These are phyloP conservation scores for Pichia sp. DNA, from an alignment of 1,139 yeast species.

Conservation along the genomic window DNA sequence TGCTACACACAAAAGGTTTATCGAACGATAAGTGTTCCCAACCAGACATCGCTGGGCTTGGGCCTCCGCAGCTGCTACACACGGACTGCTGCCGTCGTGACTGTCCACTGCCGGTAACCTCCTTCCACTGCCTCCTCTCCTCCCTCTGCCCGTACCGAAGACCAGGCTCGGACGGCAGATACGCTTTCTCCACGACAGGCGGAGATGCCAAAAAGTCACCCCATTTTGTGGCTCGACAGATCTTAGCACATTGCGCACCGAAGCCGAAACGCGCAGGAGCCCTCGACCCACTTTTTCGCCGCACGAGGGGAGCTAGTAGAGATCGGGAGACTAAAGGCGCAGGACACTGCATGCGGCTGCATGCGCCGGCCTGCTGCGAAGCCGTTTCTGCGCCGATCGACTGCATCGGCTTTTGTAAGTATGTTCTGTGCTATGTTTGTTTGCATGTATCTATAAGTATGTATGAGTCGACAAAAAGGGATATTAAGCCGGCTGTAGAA, in stretches of 20 bases:
- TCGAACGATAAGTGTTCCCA: not conserved
- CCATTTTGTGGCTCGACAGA: not conserved
- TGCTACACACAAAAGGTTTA: not conserved
- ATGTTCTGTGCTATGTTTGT: no score
- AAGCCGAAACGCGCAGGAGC: not conserved
- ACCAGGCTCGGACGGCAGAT: no score
- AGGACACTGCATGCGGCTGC: no score
- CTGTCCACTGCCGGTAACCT: no score
- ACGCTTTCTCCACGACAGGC: no score
- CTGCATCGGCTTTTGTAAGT: not conserved
- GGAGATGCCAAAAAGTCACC: not conserved
- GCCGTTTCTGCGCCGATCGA: not conserved
- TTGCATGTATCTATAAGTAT: no score
- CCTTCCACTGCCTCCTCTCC: not conserved
- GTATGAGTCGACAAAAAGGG: no score
- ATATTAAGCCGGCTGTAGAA: not conserved
- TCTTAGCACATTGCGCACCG: not conserved
- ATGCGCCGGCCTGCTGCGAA: not conserved
- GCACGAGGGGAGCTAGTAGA: not conserved
- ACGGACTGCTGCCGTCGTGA: no score
- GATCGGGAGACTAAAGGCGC: no score
- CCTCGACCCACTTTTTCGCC: not conserved
- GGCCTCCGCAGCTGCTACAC: no score
- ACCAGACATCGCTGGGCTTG: no score
- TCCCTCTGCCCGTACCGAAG: not conserved